phyloP scores from a whole-genome alignment of 352 stramenopile genomes.

The Phytophthora sp. region DNA sequence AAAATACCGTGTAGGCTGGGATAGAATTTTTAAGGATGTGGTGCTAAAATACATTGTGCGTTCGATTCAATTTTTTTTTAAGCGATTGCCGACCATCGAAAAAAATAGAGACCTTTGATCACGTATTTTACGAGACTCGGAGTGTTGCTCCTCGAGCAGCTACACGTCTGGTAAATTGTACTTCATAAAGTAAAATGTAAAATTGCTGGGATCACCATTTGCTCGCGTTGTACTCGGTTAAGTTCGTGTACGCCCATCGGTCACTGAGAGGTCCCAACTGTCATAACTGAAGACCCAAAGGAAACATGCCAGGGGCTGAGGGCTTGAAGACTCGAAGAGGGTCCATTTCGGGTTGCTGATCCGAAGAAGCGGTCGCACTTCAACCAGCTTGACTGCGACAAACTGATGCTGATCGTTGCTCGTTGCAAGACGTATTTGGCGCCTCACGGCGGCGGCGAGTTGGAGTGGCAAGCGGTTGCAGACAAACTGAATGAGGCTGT shows the following conservation, averaged over 20 bases:
- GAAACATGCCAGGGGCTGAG: background rate
- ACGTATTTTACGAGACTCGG: background rate
- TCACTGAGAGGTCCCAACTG: background rate
- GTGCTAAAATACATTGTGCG: too few relatives aligned
- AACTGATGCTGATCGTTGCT: background rate
- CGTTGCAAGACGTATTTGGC: background rate
- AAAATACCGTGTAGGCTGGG: too few relatives aligned
- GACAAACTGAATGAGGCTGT: background rate
- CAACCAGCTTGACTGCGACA: background rate
- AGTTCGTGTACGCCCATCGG: background rate
- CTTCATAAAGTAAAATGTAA: too few relatives aligned
- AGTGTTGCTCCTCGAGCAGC: too few relatives aligned
- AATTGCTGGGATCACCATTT: background rate
- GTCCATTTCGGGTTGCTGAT: background rate
- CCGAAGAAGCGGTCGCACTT: background rate
- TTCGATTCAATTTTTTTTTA: too few relatives aligned
- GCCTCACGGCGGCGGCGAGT: background rate
- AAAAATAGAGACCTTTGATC: background rate
- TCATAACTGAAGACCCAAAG: background rate
- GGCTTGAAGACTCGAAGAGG: background rate
- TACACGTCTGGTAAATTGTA: background rate
- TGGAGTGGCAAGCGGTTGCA: background rate
- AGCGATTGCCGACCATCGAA: background rate
- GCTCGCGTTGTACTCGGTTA: background rate
- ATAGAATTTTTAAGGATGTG: too few relatives aligned